These are phyloP conservation scores for Blastobotrys parvus DNA, from an alignment of 805 yeast genomes.

Conservation along the genomic window DNA sequence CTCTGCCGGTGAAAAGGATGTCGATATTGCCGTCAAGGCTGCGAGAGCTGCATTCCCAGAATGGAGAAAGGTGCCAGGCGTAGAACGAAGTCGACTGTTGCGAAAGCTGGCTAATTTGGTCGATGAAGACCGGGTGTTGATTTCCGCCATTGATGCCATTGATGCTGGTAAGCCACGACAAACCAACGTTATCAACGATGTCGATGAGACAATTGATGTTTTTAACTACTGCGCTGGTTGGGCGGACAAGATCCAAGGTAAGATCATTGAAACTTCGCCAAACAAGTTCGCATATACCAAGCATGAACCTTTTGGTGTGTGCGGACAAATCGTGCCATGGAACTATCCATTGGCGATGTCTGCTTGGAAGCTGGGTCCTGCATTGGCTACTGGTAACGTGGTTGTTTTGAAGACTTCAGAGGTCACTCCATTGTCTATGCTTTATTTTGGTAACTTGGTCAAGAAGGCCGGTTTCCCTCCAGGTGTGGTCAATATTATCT, in stretches of 20 bases:
- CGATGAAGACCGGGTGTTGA: conserved; percentile 59
- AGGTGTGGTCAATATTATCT: conserved; percentile 81
- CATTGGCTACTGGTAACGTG: conserved; percentile 83
- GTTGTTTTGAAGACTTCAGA: conserved; percentile 86
- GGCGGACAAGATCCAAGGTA: conserved; percentile 69
- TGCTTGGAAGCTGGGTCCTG: conserved; percentile 93
- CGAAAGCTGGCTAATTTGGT: conserved; percentile 68
- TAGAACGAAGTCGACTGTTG: conserved; percentile 53
- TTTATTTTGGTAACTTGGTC: conserved; percentile 59
- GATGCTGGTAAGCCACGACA: conserved; percentile 78
- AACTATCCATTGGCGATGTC: conserved; percentile 92
- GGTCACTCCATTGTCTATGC: conserved; percentile 83
- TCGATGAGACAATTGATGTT: conserved; percentile 57
- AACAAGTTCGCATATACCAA: conserved; percentile 69
- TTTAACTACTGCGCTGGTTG: conserved; percentile 83
- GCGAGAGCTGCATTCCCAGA: conserved; percentile 70
- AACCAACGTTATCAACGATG: conserved; percentile 63
- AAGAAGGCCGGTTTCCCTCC: conserved; percentile 84
- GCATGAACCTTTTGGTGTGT: conserved; percentile 89
- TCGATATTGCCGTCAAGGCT: conserved; percentile 77
- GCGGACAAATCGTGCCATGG: conserved; percentile 97
- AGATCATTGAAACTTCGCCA: conserved; percentile 63
- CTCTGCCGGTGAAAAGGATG: conserved; percentile 72
- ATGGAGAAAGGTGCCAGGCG: conserved; percentile 69
- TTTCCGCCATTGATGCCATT: conserved; percentile 75